Evolutionary conservation across 2,329 filamentous ascomycete species (phyloP).

Genomic region (Chaetomiaceae sp.): DNA sequence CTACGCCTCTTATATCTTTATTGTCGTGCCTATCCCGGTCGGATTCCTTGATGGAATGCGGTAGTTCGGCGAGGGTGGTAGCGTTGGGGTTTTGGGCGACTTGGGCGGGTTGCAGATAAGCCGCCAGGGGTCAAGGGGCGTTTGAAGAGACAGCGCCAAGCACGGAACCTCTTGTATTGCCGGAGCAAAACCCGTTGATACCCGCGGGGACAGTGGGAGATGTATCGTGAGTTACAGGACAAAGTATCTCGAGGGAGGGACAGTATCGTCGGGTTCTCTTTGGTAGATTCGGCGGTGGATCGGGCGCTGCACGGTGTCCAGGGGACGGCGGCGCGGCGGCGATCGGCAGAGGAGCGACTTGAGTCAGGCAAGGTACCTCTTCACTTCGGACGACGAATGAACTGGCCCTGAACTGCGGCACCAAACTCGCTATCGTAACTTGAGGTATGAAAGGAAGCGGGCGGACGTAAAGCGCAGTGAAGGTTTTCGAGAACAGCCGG

Average conservation of each 20-base stretch:
- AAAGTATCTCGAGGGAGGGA: too few species aligned
- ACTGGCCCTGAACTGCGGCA: not conserved
- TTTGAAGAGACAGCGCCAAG: slow-evolving; percentile 11
- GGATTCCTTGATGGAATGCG: slow-evolving; percentile 5
- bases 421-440: too few species aligned
- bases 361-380: too few species aligned
- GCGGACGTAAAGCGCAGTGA: too few species aligned
- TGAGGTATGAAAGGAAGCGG: too few species aligned
- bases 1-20: not conserved
- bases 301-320: not conserved
- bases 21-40: not conserved
- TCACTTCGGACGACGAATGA: not conserved
- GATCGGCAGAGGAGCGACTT: slow-evolving; percentile 1
- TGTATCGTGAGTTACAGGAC: too few species aligned
- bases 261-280: not conserved
- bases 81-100: not conserved
- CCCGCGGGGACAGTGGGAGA: not conserved
- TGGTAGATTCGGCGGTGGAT: not conserved
- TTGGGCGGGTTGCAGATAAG: slow-evolving; percentile 3
- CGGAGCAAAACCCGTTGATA: not conserved
- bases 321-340: not conserved
- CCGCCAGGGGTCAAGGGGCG: slow-evolving; percentile 10
- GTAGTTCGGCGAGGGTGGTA: not conserved
- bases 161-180: not conserved
- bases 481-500: not conserved